phyloP scores from a whole-genome alignment of 371 early-diverging fungal genomes.

The Dinochytrium kinnereticum region DNA sequence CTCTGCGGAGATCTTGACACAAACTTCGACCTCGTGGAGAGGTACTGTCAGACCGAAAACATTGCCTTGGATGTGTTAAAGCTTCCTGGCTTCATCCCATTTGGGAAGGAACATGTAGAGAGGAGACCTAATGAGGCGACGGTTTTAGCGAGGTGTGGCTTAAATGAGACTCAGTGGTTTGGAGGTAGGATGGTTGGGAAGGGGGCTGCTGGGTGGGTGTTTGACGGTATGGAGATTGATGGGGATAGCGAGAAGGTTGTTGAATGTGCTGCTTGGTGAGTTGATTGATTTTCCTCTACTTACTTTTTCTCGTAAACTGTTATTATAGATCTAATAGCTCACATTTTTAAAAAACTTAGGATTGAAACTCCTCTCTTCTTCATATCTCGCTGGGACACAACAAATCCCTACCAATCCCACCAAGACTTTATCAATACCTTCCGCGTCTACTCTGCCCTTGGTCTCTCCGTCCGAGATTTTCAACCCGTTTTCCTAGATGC shows the following conservation, averaged over 20 bases:
- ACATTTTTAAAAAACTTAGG: neutral
- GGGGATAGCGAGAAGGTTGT: neutral
- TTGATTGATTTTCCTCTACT: neutral
- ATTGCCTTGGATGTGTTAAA: conserved; percentile 14
- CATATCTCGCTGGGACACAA: conserved; percentile 33
- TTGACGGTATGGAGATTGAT: neutral
- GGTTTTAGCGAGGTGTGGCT: conserved; percentile 10
- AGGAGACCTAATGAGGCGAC: neutral
- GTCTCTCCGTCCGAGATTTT: neutral
- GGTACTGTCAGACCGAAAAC: conserved; percentile 29
- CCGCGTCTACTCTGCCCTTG: conserved; percentile 27
- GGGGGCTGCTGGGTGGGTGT: conserved; percentile 34
- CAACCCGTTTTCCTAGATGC: conserved; percentile 29
- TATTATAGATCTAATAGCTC: neutral
- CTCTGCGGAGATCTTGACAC: conserved; percentile 9
- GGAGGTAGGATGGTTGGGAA: conserved; percentile 20
- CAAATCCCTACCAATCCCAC: conserved; percentile 35
- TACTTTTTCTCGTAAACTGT: neutral
- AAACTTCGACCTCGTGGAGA: conserved; percentile 17
- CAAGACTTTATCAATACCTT: conserved; percentile 36
- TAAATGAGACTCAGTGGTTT: conserved; percentile 29
- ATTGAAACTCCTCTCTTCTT: conserved; percentile 25
- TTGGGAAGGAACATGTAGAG: conserved; percentile 1
- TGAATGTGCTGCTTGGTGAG: conserved; percentile 16
- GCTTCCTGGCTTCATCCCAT: neutral